Evolutionary conservation across 495 filamentous ascomycete genomes (phyloP).

Genomic region (Collariella sp.): DNA sequence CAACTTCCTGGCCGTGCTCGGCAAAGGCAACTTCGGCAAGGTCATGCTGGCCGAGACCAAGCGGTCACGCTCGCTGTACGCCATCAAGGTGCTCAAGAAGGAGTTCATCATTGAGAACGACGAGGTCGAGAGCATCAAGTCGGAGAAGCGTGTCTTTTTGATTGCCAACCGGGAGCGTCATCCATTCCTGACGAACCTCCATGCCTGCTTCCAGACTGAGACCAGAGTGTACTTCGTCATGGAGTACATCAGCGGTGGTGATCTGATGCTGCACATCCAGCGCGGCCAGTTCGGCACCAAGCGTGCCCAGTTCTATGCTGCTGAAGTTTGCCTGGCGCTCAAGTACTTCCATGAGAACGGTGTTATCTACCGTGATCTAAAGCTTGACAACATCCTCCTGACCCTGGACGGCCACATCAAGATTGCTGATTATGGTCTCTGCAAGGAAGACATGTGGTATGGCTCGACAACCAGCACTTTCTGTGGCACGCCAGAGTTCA

Average conservation of each 20-base stretch:
- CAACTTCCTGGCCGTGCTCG: slow-evolving; percentile 97
- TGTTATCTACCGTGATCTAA: slow-evolving; percentile 98
- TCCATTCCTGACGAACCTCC: slow-evolving; percentile 89
- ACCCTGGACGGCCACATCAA: slow-evolving; percentile 97
- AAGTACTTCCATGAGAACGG: slow-evolving; percentile 99
- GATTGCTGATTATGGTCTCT: slow-evolving; percentile 96
- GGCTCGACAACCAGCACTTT: slow-evolving; percentile 95
- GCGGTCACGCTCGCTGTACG: slow-evolving; percentile 80
- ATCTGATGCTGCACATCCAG: slow-evolving; percentile 99
- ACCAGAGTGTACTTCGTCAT: slow-evolving; percentile 99
- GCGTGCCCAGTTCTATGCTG: slow-evolving; percentile 97
- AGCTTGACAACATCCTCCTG: slow-evolving; percentile 96
- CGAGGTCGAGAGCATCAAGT: slow-evolving; percentile 97
- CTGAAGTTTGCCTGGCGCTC: slow-evolving; percentile 91
- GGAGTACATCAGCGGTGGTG: slow-evolving; percentile 98
- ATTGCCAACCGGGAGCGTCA: slow-evolving; percentile 97
- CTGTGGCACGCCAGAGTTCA: slow-evolving; percentile 98
- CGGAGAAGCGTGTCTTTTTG: slow-evolving; percentile 94
- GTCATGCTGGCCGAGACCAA: slow-evolving; percentile 99
- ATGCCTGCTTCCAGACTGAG: slow-evolving; percentile 99
- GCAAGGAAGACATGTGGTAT: slow-evolving; percentile 99
- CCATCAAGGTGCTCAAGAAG: slow-evolving; percentile 99
- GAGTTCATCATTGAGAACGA: slow-evolving; percentile 99
- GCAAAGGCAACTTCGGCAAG: slow-evolving; percentile 99
- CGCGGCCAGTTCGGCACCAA: slow-evolving; percentile 92